Evolutionary conservation across 164 flowering plant species (phyloP).

Genomic region (Euptelea pleiosperma): DNA sequence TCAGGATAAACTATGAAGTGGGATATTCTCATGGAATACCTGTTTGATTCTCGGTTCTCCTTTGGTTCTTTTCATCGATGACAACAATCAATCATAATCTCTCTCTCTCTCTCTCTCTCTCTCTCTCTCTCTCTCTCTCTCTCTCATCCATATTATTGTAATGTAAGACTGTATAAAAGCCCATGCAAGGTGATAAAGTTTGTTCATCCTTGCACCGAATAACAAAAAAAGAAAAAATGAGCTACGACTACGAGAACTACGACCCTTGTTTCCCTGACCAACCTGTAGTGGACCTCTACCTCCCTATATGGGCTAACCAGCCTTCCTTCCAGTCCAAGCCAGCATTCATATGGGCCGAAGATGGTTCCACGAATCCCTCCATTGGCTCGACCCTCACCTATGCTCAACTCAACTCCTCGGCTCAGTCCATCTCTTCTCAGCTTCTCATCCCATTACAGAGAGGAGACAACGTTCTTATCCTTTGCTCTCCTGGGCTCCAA

Average conservation of each 20-base stretch:
- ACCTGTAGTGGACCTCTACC: constrained; percentile 67
- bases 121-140: too few relatives aligned
- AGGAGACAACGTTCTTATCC: constrained; percentile 53
- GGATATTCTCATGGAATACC: constrained; percentile 15
- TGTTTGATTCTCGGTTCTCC: neutral
- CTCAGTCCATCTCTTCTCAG: constrained; percentile 35
- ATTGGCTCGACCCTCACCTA: constrained; percentile 44
- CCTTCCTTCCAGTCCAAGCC: constrained; percentile 54
- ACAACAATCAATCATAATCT: too few relatives aligned
- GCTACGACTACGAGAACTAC: constrained; percentile 43
- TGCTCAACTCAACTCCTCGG: constrained; percentile 42
- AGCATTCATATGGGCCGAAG: constrained; percentile 62
- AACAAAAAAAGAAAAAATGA: neutral
- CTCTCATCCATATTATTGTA: too few relatives aligned
- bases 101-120: too few relatives aligned
- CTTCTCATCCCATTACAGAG: constrained; percentile 30
- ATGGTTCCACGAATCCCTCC: too few relatives aligned
- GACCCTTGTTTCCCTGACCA: constrained; percentile 77
- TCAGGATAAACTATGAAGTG: neutral
- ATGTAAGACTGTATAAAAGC: neutral
- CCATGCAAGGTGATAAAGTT: constrained; percentile 5
- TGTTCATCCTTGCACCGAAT: neutral
- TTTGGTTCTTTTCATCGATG: too few relatives aligned
- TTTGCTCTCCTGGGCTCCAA: constrained; percentile 66
- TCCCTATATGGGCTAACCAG: constrained; percentile 57